phyloP scores from a whole-genome alignment of 176 grass and related monocot genomes.

The Calamus simplicifolius region DNA sequence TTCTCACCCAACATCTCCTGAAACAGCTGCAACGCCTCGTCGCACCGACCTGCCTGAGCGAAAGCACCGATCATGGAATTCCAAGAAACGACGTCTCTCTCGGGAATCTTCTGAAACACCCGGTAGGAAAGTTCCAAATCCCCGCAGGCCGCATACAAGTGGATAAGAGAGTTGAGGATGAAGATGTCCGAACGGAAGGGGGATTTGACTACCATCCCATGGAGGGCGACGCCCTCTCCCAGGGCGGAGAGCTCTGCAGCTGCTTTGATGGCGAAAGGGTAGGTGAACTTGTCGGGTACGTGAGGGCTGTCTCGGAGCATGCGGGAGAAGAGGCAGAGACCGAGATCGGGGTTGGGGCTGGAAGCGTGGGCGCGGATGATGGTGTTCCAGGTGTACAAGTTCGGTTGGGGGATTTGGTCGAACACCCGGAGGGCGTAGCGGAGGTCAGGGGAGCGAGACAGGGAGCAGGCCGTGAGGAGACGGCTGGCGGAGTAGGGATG shows the following conservation, averaged over 20 bases:
- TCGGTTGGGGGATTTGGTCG: slow-evolving; percentile 7
- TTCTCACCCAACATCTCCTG: slow-evolving; percentile 6
- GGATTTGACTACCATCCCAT: not conserved
- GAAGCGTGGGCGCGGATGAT: no score
- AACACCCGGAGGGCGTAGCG: slow-evolving; percentile 30
- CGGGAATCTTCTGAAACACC: slow-evolving; percentile 12
- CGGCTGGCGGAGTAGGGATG: slow-evolving; percentile 25
- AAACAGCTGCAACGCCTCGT: slow-evolving; percentile 14
- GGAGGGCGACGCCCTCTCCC: not conserved
- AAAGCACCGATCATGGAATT: slow-evolving; percentile 21
- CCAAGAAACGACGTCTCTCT: slow-evolving; percentile 18
- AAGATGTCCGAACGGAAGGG: no score
- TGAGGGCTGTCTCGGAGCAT: no score
- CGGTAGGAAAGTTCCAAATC: not conserved
- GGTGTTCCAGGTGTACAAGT: no score
- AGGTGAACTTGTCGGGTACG: no score
- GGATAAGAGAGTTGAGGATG: no score
- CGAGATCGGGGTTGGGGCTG: no score
- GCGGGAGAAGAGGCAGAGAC: no score
- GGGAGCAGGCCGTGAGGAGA: slow-evolving; percentile 25
- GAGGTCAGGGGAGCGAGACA: not conserved
- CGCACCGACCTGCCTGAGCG: not conserved
- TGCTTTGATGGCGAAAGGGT: slow-evolving; percentile 7
- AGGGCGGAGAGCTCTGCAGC: slow-evolving; percentile 30
- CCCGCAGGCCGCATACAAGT: slow-evolving; percentile 1